Base-by-base conservation (phyloP, 2,329 filamentous ascomycete species). In the Didymella pinodella region DNA sequence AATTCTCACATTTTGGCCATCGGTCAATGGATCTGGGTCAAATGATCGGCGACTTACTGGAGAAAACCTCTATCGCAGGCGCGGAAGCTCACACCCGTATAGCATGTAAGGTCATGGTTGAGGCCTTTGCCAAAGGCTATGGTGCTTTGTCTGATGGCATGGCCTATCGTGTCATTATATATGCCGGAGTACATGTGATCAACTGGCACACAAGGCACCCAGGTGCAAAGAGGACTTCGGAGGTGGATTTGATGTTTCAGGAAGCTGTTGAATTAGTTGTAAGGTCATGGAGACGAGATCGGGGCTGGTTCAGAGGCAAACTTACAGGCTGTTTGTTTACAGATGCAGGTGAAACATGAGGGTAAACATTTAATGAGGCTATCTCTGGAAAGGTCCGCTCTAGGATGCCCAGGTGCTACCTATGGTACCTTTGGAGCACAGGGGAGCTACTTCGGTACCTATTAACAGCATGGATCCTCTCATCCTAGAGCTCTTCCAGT, bases 131-230 rank as follows among this genome's bases (percentile, higher is more conserved):
- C 3, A 41, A 20, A 34, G 52, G 52, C 12, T 48, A 54, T 20
- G 36, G 52, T 14, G 5, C 5, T 48, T 5, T 48, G 7, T 25
- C n/a, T 43, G 20, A 43, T 1, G 36, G 43, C 2, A 28, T 36
- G 12, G 34, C 26, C 6, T 34, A 34, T 14, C 26, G 52, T 2
- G 28, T 44, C 1, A 29, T 43, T 2, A 36, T 48, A 7, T 45
- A 54, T 48, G 34, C 52, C 8, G 52, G 44, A 6, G 32, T 48
- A 4, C 44, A 54, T 48, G 22, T 43, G 20, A 36, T 54, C 4
- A 48, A 54, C 11, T 54, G 44, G 52, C 43, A 34, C 20, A 18
- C n/a, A 3, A 48, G 52, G 7, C 45, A 54, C 16, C 45, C 45
- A 7, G 36, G 28, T 16, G 8, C 28, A 4, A 36, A 54, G 10